Evolutionary conservation across 129 eudicot species (phyloP).

Genomic region (Oenanthe sinensis): DNA sequence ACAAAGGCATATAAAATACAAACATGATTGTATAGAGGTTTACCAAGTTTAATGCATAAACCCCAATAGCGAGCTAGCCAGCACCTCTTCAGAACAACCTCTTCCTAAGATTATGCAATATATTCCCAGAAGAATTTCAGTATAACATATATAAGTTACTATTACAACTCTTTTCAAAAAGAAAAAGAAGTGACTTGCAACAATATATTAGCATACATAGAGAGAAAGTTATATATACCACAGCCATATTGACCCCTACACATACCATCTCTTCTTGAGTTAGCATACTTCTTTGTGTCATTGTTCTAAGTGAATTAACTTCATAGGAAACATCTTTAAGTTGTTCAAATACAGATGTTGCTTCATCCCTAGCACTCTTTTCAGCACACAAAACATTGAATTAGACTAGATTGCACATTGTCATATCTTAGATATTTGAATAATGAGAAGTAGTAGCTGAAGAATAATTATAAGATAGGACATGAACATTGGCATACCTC

Average conservation of each 20-base stretch:
- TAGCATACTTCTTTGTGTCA: constrained; percentile 63
- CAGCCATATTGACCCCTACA: constrained; percentile 24
- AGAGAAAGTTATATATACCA: not conserved
- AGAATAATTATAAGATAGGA: constrained; percentile 20
- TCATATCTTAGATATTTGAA: constrained; percentile 10
- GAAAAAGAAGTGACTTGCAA: not conserved
- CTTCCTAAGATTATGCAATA: constrained; percentile 52
- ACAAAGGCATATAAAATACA: not conserved
- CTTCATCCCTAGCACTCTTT: constrained; percentile 73
- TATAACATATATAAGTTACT: constrained; percentile 7
- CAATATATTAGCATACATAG: not conserved
- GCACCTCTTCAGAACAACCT: constrained; percentile 85
- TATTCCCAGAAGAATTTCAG: constrained; percentile 20
- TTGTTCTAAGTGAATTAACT: constrained; percentile 53
- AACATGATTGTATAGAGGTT: constrained; percentile 4
- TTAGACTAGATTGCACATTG: constrained; percentile 8
- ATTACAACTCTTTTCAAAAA: not conserved
- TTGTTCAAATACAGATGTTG: constrained; percentile 48
- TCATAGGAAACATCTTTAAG: constrained; percentile 41
- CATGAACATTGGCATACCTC: constrained; percentile 45
- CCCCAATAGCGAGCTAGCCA: constrained; percentile 90
- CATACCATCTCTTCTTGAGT: constrained; percentile 82
- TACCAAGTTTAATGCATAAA: constrained; percentile 69
- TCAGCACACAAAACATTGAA: not conserved
- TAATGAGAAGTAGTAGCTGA: not conserved